A percentile compares a stretch with the other conserved stretches of the same genome.
Conservation (phyloP, 2,329 filamentous ascomycete species). For the Ceratocystiopsis minuta region DNA sequence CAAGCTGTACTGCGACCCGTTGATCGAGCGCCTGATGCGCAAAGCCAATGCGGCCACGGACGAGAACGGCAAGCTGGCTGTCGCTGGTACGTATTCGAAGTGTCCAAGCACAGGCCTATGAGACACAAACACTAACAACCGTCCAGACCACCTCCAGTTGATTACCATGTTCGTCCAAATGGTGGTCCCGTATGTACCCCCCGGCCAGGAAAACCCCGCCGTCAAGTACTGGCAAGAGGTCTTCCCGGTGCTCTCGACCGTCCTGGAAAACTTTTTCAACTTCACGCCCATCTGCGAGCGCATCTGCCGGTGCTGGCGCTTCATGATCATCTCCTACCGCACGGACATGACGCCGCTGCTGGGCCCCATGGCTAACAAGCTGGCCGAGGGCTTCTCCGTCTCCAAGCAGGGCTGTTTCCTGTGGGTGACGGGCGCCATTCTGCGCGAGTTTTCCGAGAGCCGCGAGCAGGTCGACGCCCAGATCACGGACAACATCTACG, state of each 20-base stretch:
- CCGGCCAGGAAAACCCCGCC: constrained; percentile 62
- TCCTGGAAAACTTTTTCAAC: constrained; percentile 71
- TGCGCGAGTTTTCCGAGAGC: constrained; percentile 88
- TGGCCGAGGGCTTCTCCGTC: constrained; percentile 66
- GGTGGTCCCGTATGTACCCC: constrained; percentile 55
- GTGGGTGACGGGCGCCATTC: constrained; percentile 92
- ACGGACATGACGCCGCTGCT: constrained; percentile 75
- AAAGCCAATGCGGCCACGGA: constrained; percentile 74
- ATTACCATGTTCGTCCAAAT: constrained; percentile 78
- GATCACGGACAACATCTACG: constrained; percentile 78
- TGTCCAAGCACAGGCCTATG: no score
- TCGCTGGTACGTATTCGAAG: constrained; percentile 50
- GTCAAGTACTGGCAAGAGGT: constrained; percentile 95
- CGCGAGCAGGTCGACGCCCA: constrained; percentile 64
- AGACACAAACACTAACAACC: not conserved
- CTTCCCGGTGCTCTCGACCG: constrained; percentile 69
- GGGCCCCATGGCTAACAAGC: constrained; percentile 69
- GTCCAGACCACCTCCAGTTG: constrained; percentile 66
- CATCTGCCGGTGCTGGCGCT: constrained; percentile 86
- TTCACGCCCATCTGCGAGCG: constrained; percentile 84
- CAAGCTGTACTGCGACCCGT: constrained; percentile 83
- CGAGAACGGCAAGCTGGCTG: constrained; percentile 64
- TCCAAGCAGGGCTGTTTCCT: constrained; percentile 92
- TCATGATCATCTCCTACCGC: constrained; percentile 92
- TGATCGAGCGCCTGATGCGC: constrained; percentile 67